Percentiles rank a stretch among this genome's conserved stretches.
Conservation (phyloP, 2,329 filamentous ascomycete genomes). For the Fusarium sp. region DNA sequence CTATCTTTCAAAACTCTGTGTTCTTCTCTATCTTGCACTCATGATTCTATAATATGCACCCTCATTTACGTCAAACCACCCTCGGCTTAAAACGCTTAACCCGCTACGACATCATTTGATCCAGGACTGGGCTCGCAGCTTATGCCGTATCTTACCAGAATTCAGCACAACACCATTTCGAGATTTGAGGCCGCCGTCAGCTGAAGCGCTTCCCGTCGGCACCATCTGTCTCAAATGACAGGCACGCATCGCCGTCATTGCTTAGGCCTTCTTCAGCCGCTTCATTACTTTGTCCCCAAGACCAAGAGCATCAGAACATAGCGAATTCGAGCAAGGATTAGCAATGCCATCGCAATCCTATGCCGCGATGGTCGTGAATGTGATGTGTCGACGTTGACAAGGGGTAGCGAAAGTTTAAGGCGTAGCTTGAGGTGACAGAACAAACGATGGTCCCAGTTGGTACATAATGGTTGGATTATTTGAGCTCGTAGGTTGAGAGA, state of each 20-base stretch:
- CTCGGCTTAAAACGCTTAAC: background rate
- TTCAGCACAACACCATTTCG: background rate
- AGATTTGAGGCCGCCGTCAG: background rate
- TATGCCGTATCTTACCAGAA: background rate
- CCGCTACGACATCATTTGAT: background rate
- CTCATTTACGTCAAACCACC: accelerated
- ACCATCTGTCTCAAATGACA: background rate
- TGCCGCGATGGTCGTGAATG: background rate
- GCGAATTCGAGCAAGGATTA: background rate
- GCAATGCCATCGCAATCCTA: slow-evolving; percentile 1
- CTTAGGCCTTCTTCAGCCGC: background rate
- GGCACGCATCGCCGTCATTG: background rate
- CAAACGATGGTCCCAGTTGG: background rate
- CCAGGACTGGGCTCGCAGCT: background rate
- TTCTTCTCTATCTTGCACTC: too few species aligned
- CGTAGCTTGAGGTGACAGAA: background rate
- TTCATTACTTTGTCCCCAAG: background rate
- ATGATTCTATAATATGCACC: accelerated
- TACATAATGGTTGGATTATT: background rate
- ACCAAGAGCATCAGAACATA: slow-evolving; percentile 12
- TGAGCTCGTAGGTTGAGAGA: background rate
- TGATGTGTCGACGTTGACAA: background rate
- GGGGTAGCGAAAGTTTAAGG: background rate
- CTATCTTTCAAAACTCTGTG: background rate
- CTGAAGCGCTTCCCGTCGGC: background rate